These are phyloP conservation scores for Scortechinia acanthostroma DNA, from an alignment of 2,329 filamentous ascomycete genomes.

Conservation along the genomic window DNA sequence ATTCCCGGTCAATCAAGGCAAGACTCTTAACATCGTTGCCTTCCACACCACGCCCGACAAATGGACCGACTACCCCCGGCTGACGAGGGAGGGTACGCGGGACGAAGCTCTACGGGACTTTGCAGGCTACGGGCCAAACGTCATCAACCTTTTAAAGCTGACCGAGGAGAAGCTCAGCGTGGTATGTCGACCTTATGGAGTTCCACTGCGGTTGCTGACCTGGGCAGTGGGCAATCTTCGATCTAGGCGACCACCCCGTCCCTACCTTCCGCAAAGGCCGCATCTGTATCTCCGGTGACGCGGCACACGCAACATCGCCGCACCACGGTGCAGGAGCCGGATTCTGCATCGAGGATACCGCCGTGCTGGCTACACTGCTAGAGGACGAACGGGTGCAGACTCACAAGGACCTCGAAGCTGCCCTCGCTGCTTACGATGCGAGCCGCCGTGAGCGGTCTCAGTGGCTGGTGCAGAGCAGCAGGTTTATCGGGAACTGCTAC, in stretches of 20 bases:
- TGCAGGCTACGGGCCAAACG: not conserved
- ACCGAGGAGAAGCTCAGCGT: not conserved
- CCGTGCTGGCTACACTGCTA: slow-evolving; percentile 15
- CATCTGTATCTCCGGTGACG: slow-evolving; percentile 24
- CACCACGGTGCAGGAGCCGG: slow-evolving; percentile 26
- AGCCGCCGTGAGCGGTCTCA: slow-evolving; percentile 15
- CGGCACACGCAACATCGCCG: slow-evolving; percentile 28
- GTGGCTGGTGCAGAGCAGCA: slow-evolving; percentile 22
- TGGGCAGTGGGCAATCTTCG: slow-evolving; percentile 28
- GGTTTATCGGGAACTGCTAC: slow-evolving; percentile 18
- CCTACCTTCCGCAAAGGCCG: slow-evolving; percentile 20
- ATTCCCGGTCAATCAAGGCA: slow-evolving; percentile 36
- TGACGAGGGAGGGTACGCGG: not conserved
- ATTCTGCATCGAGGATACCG: slow-evolving; percentile 18
- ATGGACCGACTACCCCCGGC: not conserved
- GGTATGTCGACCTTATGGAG: no score
- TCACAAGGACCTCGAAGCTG: slow-evolving; percentile 11
- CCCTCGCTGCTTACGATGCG: slow-evolving; percentile 15
- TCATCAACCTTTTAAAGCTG: not conserved
- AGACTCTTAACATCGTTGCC: slow-evolving; percentile 35
- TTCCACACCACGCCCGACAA: slow-evolving; percentile 15
- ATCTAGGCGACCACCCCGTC: slow-evolving; percentile 24
- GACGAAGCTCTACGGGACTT: not conserved
- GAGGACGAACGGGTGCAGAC: slow-evolving; percentile 13
- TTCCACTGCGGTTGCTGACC: no score